Evolutionary conservation across 495 filamentous ascomycete genomes (phyloP), one percentile per base, ranked within the genome.

Genomic region (Penicillium coffeae): DNA sequence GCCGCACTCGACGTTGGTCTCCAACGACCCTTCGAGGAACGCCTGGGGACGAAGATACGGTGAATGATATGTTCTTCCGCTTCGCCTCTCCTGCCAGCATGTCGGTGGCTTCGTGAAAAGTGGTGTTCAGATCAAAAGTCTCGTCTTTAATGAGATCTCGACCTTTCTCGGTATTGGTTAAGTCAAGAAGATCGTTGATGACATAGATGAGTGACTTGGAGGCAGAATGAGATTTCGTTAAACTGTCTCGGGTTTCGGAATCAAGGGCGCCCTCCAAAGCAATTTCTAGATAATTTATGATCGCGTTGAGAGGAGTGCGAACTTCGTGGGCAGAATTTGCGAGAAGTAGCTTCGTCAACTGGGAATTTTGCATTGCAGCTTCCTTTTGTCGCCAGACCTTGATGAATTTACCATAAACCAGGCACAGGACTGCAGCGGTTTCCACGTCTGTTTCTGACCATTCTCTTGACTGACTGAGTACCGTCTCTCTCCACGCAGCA

Each of bases 241-340:
- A 73, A 52, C 94, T 94, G 14, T 96, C 92, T 20, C 92, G 76
- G 1, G 88, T 95, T 51, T 96, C 91, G 8, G 75, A 64, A 56
- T 96, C 90, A 2, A 96, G 74, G 0, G 81, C 68, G 2, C 89
- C 88, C 64, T 97, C 92, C 2, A 97, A 70, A 0, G 92, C 92
- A 52, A 96, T 96, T 58, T 97, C 92, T 2, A 97, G 72, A 49
- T 93, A 96, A 56, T 97, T 97, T 62, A 97, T 93, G 58, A 97
- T 94, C 16, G 92, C 92, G 64, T 96, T 96, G 3, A 97, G 71
- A 0, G 92, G 91, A 0, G 92, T 97, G 22, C 92, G 86, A 13
- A 97, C 89, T 72, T 96, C 91, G 57, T 97, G 92, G 0, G 92
- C 92, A 0, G 90, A 94, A 58, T 97, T 96, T 8, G 92, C 89